Base-by-base conservation (phyloP, 1,284 basidiomycete genomes). In the Tylopilus orsonianus region DNA sequence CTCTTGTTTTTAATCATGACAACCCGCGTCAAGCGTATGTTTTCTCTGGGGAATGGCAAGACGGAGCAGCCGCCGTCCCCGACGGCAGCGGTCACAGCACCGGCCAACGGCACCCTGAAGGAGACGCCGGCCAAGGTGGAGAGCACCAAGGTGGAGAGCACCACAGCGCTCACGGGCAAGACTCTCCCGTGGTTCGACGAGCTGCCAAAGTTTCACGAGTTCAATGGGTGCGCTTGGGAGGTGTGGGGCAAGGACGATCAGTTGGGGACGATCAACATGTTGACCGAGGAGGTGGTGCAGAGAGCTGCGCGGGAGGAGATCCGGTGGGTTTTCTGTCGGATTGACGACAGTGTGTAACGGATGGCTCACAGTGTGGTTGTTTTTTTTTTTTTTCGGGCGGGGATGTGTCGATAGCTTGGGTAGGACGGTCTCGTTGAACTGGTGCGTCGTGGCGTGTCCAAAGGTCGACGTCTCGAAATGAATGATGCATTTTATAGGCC, bases 221-320 rank as follows among this genome's bases (percentile, higher is more conserved):
- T 79, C 49, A 61, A 70, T 8, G 84, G 83, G 8, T 86, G 83
- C 54, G 86, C 86, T 1, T 89, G 87, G 87, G 72, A 71, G 2
- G 74, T 89, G 4, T 89, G 85, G 84, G 85, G 85, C 18, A 65
- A 73, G 33, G 77, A 81, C 18, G 87, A 89, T 55, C 72, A 87
- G 58, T 71, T 89, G 10, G 86, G 86, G 5, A 88, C 85, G 2
- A 69, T 88, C 43, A 88, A 88, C 62, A 53, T 88, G 35, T 67
- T 89, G 44, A 87, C 86, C 3, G 77, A 80, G 16, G 75, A 79
- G 8, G 74, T 86, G 8, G 82, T 88, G 13, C 72, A 76, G 57
- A 71, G 71, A 36, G 77, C 81, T 12, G 80, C 83, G n/a, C 64
- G 69, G 42, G 80, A 83, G 54, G 83, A 87, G 60, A 80, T 89